phyloP scores from a whole-genome alignment of 371 early-diverging fungal species.

The Mortierella sp. region DNA sequence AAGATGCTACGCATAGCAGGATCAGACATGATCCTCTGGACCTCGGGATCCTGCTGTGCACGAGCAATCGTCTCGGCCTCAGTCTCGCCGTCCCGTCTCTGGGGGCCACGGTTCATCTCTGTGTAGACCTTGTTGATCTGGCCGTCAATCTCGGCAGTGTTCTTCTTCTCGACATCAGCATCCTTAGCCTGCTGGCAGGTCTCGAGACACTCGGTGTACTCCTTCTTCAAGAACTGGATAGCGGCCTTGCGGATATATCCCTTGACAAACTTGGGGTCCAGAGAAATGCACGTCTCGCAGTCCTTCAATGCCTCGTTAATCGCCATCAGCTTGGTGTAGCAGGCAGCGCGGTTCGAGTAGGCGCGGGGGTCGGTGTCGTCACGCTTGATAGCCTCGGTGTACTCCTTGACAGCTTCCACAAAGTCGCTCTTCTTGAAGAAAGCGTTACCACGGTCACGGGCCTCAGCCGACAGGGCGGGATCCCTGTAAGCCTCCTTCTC shows the following conservation, averaged over 20 bases:
- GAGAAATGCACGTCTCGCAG: conserved; percentile 88
- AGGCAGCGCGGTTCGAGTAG: conserved; percentile 97
- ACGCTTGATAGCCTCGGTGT: conserved; percentile 98
- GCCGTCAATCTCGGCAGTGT: conserved; percentile 85
- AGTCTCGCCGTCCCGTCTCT: conserved; percentile 64
- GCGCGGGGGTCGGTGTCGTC: conserved; percentile 92
- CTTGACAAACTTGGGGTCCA: conserved; percentile 94
- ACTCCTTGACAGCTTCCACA: conserved; percentile 93
- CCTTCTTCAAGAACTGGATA: conserved; percentile 91
- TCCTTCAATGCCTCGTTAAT: conserved; percentile 96
- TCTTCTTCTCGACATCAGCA: conserved; percentile 89
- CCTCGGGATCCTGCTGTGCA: conserved; percentile 95
- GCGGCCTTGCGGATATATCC: conserved; percentile 98
- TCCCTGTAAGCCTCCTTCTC: conserved; percentile 91
- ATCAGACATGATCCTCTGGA: conserved; percentile 89
- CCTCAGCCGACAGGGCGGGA: conserved; percentile 90
- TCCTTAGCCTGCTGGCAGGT: conserved; percentile 85
- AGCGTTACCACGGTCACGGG: conserved; percentile 94
- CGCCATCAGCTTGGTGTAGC: conserved; percentile 96
- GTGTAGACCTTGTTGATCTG: conserved; percentile 84
- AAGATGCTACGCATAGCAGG: conserved; percentile 98
- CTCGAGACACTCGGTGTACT: conserved; percentile 88
- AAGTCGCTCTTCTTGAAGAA: conserved; percentile 93
- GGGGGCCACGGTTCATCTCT: conserved; percentile 79
- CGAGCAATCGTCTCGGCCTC: conserved; percentile 86